Conservation (phyloP, 352 stramenopile species). For the Phytophthora crassamura region DNA sequence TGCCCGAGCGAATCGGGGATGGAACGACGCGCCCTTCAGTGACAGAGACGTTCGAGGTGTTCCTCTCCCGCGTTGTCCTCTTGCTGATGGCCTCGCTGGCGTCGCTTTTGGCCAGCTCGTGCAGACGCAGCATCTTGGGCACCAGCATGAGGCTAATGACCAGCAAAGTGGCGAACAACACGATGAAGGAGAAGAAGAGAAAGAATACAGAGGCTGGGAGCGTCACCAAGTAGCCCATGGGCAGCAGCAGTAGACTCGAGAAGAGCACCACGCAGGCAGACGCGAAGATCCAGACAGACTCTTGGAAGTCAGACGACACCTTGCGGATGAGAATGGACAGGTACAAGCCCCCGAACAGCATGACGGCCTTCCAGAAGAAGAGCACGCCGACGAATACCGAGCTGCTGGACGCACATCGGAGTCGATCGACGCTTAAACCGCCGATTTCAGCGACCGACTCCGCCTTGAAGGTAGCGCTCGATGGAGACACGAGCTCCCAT, state of each 20-base stretch:
- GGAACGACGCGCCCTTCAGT: slow-evolving; percentile 14
- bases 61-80: slow-evolving; percentile 8
- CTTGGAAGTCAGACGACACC: slow-evolving; percentile 56
- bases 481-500: slow-evolving; percentile 41
- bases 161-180: slow-evolving; percentile 36
- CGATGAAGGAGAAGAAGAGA: slow-evolving; percentile 40
- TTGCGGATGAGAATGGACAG: slow-evolving; percentile 65
- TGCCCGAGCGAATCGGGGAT: background rate
- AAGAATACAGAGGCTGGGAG: slow-evolving; percentile 45
- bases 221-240: slow-evolving; percentile 56
- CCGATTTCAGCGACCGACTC: slow-evolving; percentile 29
- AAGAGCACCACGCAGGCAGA: slow-evolving; percentile 50
- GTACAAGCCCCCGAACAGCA: slow-evolving; percentile 48
- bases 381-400: slow-evolving; percentile 43
- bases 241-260: slow-evolving; percentile 45
- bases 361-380: slow-evolving; percentile 54
- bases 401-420: slow-evolving; percentile 41
- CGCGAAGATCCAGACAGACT: slow-evolving; percentile 64
- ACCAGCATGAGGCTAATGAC: slow-evolving; percentile 49
- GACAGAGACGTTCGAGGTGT: slow-evolving; percentile 19
- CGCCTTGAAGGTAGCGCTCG: slow-evolving; percentile 6
- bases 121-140: slow-evolving; percentile 40
- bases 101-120: slow-evolving; percentile 17
- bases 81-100: slow-evolving; percentile 8
- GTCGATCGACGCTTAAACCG: slow-evolving; percentile 30